A percentile compares a stretch with the other conserved stretches of the same genome.
Conservation (phyloP, 176 grass and related monocot species). For the Saccharum spontaneum region DNA sequence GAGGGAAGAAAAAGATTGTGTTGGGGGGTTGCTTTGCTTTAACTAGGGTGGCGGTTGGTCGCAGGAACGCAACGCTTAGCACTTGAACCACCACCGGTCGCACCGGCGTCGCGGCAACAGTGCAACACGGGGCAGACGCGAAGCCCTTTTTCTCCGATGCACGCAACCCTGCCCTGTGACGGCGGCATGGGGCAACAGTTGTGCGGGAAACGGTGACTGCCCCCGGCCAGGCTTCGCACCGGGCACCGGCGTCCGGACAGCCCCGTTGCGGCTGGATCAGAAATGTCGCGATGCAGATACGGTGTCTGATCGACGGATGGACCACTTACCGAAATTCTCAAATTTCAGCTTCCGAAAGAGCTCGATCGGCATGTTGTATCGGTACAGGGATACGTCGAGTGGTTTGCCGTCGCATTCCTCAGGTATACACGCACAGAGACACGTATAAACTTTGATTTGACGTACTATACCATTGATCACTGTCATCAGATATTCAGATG, state of each 20-base stretch:
- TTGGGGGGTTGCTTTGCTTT: conserved; percentile 22
- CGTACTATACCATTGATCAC: neutral
- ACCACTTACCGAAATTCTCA: neutral
- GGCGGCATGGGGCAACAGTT: neutral
- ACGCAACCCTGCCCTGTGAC: neutral
- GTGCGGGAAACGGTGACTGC: no score
- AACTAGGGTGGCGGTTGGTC: conserved; percentile 33
- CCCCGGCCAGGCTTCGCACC: neutral
- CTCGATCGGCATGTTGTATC: neutral
- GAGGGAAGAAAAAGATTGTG: neutral
- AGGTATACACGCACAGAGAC: neutral
- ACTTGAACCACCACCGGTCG: conserved; percentile 24
- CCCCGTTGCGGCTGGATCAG: neutral
- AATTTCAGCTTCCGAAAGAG: neutral
- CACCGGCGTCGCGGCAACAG: neutral
- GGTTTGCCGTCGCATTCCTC: conserved; percentile 20
- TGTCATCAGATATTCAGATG: neutral
- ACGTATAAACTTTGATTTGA: neutral
- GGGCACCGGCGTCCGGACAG: neutral
- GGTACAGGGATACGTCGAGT: neutral
- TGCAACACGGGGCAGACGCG: neutral
- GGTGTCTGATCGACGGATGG: neutral
- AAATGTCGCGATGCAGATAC: neutral
- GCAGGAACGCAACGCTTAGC: conserved; percentile 23
- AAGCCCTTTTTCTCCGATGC: conserved; percentile 3